Evolutionary conservation across 1,284 basidiomycete genomes (phyloP).

Genomic region (Wolfiporia cocos): DNA sequence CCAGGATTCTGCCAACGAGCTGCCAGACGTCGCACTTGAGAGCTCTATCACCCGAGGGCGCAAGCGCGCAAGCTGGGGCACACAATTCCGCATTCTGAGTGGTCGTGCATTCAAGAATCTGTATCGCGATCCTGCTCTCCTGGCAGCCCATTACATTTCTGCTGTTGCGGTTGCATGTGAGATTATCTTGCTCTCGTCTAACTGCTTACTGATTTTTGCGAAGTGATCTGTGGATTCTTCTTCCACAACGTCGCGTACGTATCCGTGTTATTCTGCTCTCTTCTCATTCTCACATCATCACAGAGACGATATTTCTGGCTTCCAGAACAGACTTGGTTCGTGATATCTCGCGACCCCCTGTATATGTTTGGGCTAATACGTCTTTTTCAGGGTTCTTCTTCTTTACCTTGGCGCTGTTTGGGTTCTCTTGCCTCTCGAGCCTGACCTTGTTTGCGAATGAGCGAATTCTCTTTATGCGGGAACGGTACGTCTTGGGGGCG

Average conservation of each 20-base stretch:
- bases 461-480: constrained; percentile 92
- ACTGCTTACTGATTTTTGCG: neutral
- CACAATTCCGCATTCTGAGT: constrained; percentile 90
- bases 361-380: constrained; percentile 3
- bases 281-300: constrained; percentile 22
- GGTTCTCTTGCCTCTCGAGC: constrained; percentile 93
- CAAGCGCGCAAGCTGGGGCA: constrained; percentile 80
- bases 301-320: constrained; percentile 88
- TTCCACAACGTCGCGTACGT: constrained; percentile 72
- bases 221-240: constrained; percentile 79
- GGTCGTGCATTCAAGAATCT: constrained; percentile 98
- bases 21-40: constrained; percentile 62
- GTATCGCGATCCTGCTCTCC: constrained; percentile 88
- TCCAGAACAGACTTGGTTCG: constrained; percentile 82
- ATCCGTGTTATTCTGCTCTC: constrained; percentile 10
- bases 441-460: constrained; percentile 92
- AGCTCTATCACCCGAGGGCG: constrained; percentile 68
- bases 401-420: constrained; percentile 92
- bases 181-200: too few relatives aligned
- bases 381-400: constrained; percentile 80
- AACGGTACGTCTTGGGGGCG: constrained; percentile 70
- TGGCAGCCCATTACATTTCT: constrained; percentile 87
- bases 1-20: constrained; percentile 31
- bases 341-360: constrained; percentile 1
- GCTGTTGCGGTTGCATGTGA: constrained; percentile 78